Percentiles rank a stretch among this genome's conserved stretches.
These are phyloP conservation scores for Hypoxylon sp. DNA, from an alignment of 2,329 filamentous ascomycete genomes.

Conservation along the genomic window DNA sequence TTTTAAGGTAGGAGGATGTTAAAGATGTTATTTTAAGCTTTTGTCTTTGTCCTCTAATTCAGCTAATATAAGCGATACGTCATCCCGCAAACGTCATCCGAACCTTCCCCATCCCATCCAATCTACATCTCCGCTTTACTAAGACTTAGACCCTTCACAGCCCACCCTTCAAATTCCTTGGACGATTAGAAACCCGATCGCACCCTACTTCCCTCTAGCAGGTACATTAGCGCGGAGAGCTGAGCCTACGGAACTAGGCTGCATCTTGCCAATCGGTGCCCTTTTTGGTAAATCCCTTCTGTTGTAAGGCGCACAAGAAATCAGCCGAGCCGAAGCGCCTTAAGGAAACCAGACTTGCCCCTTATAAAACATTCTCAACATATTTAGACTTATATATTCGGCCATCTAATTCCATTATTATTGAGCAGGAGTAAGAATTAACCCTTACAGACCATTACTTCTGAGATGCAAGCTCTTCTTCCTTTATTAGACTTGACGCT, in stretches of 20 bases:
- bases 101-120: constrained; percentile 5
- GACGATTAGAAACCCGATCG: not conserved
- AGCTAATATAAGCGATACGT: constrained; percentile 17
- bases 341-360: not conserved
- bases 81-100: constrained; percentile 11
- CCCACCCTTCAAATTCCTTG: not conserved
- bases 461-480: constrained; percentile 1
- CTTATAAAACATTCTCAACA: not conserved
- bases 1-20: constrained; percentile 9
- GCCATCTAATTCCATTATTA: not conserved
- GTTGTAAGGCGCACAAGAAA: not conserved
- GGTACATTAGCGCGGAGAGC: constrained; percentile 13
- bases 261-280: constrained; percentile 9
- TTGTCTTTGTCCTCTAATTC: constrained; percentile 6
- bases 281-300: constrained; percentile 13
- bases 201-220: not conserved
- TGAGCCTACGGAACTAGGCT: not conserved
- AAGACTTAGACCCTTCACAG: constrained; percentile 1
- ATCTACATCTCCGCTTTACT: not conserved
- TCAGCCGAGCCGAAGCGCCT: not conserved
- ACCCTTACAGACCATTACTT: not conserved
- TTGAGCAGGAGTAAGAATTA: not conserved
- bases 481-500: not conserved
- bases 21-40: constrained; percentile 38
- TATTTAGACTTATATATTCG: not conserved